Base-by-base conservation (phyloP, 2,329 filamentous ascomycete genomes). In the Fusarium pseudoanthophilum region DNA sequence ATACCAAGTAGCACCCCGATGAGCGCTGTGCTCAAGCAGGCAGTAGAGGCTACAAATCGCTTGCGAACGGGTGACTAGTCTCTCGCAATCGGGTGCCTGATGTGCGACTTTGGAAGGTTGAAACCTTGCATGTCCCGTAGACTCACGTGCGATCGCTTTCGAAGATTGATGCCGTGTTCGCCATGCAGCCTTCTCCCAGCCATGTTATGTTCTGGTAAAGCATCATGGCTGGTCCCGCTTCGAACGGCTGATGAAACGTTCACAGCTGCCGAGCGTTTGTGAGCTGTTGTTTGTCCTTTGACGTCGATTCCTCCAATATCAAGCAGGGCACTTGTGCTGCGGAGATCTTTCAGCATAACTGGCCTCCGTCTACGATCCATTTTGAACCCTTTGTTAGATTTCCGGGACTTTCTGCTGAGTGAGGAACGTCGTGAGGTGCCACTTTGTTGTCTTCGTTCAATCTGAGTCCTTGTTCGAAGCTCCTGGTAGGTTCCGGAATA, bases 1-100 rank as follows among this genome's bases (percentile, higher is more conserved):
- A 95, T 92, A 2, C 93, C 93, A 64, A 93, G 84, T 28, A 94
- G 84, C 32, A 93, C 83, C 0, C 93, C 93, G 51, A 95, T 85
- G 60, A 94, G 84, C 20, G 91, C 90, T 11, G 92, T 94, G 75
- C 92, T 94, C 73, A 92, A 83, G 78, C 93, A 95, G 15, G 92
- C 90, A 65, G 94, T 88, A 7, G 86, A 81, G 7, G 93, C 93
- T 30, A 90, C 88, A 68, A 92, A 89, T 67, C 92, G 84, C 80
- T 95, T 95, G 72, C 92, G 89, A 26, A 82, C 79, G 13, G 86
- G 85, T 18, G 88, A 89, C 93, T 89, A 95, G 75, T 95, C 92
- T 78, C 92, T 87, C 36, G 92, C 92, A 76, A 94, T 90, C 1
- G 91, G 90, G 67, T 91, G 88, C 32, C 88, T 85, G 69, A 86